These are phyloP conservation scores for Geotrichum histeridarum DNA, from an alignment of 1,139 yeast genomes.

Conservation along the genomic window DNA sequence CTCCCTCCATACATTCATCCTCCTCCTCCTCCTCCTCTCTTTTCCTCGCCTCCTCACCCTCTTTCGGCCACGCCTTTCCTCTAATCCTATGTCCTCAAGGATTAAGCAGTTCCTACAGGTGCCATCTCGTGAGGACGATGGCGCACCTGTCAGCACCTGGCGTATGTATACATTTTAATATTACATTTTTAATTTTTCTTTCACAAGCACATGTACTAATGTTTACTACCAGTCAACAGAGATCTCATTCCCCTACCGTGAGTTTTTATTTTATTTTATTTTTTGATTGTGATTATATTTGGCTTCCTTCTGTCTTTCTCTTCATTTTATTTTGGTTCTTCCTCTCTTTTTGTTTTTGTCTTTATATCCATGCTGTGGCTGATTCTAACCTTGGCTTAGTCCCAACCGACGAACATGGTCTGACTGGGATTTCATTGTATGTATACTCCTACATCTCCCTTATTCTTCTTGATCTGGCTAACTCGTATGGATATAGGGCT, in stretches of 20 bases:
- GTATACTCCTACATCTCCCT: background rate
- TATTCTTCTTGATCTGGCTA: background rate
- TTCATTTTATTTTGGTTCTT: too few relatives aligned
- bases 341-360: too few relatives aligned
- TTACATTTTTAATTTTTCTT: background rate
- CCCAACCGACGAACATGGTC: conserved; percentile 12
- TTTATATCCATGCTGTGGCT: too few relatives aligned
- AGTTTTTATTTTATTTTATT: background rate
- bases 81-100: background rate
- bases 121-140: conserved; percentile 2
- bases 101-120: background rate
- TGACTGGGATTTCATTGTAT: conserved; percentile 14
- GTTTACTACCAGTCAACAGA: conserved; percentile 3
- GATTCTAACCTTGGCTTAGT: too few relatives aligned
- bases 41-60: background rate
- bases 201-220: too few relatives aligned
- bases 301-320: too few relatives aligned
- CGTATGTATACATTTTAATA: background rate
- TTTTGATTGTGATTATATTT: background rate
- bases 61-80: background rate
- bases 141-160: conserved; percentile 9
- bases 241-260: conserved; percentile 11
- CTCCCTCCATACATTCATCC: background rate
- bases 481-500: conserved; percentile 3
- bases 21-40: background rate